Evolutionary conservation across 2,329 filamentous ascomycete species (phyloP), one percentile per base, ranked within the genome.

Genomic region (Claviceps spartinae): DNA sequence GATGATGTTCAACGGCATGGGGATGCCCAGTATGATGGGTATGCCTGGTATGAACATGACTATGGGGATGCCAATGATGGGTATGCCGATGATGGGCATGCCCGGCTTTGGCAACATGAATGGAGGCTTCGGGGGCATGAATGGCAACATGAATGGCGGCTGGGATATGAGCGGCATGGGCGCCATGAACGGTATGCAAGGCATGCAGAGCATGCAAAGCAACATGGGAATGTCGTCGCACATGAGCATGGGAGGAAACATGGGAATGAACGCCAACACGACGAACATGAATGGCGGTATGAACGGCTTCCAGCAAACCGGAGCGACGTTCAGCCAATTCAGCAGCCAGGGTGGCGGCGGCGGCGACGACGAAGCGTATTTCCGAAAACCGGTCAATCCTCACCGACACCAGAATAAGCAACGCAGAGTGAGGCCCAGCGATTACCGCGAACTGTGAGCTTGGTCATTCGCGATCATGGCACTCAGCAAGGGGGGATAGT

Each of bases 331-430:
- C 48, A 62, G 67, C 1, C 71, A 72, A 54, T 76, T 77, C 13
- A 48, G n/a, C 30, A 53, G 48, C 2, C 82, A 77, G 54, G 81
- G 81, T 4, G 30, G 30, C 30, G 30, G 30, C 26, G 26, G 26
- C 30, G 30, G 26, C 57, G 88, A 94, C 52, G 89, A 95, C 53
- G 88, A 89, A 54, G 87, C 93, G 6, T 98, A 98, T 69, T 94
- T 97, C 66, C 81, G 93, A 53, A 91, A 95, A 67, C 93, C 93
- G 0, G 87, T 97, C 56, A 98, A 98, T 64, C 91, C 90, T 2
- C 87, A 95, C 64, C 81, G 93, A 49, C 87, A 93, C 64, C 85
- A 90, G 67, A 88, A 89, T 62, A 80, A 86, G 61, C 83, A 88
- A 61, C 81, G 85, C 57, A 77, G 88, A 60, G 81, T 87, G 51